Evolutionary conservation across 495 filamentous ascomycete species (phyloP).

Genomic region (Xylaria palmicola): DNA sequence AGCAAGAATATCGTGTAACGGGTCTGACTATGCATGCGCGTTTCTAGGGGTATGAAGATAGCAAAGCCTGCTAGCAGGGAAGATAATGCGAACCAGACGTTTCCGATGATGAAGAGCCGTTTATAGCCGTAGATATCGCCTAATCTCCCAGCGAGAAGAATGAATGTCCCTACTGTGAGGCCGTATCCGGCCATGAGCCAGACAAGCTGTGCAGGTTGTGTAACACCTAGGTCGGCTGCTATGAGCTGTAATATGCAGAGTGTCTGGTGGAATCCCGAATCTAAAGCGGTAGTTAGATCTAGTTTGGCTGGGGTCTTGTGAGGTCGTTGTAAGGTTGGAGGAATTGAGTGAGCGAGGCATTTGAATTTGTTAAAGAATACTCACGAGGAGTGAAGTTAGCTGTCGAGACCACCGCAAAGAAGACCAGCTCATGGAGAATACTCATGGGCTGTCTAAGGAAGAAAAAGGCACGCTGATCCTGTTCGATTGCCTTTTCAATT

Average conservation of each 20-base stretch:
- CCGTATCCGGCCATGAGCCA: constrained; percentile 57
- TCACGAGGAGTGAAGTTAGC: constrained; percentile 34
- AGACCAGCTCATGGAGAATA: constrained; percentile 26
- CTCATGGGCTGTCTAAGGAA: constrained; percentile 30
- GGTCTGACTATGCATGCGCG: constrained; percentile 39
- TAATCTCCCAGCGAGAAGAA: constrained; percentile 63
- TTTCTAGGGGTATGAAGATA: constrained; percentile 32
- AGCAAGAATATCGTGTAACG: constrained; percentile 56
- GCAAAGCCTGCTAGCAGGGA: constrained; percentile 59
- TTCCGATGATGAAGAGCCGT: constrained; percentile 62
- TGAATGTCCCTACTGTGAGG: constrained; percentile 69
- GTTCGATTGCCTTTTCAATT: constrained; percentile 19
- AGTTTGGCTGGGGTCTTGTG: not conserved
- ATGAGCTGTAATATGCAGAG: constrained; percentile 41
- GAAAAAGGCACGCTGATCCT: constrained; percentile 21
- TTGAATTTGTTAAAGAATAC: not conserved
- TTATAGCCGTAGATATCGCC: constrained; percentile 69
- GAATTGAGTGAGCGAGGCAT: not conserved
- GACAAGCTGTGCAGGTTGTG: constrained; percentile 41
- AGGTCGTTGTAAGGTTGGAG: not conserved
- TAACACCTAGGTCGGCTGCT: constrained; percentile 42
- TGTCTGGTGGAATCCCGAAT: constrained; percentile 33
- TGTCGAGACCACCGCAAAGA: constrained; percentile 29
- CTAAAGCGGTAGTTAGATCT: constrained; percentile 13
- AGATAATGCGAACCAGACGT: constrained; percentile 63